Evolutionary conservation across 192 early-diverging fungal species (phyloP).

Genomic region (Linnemannia schmuckeri): DNA sequence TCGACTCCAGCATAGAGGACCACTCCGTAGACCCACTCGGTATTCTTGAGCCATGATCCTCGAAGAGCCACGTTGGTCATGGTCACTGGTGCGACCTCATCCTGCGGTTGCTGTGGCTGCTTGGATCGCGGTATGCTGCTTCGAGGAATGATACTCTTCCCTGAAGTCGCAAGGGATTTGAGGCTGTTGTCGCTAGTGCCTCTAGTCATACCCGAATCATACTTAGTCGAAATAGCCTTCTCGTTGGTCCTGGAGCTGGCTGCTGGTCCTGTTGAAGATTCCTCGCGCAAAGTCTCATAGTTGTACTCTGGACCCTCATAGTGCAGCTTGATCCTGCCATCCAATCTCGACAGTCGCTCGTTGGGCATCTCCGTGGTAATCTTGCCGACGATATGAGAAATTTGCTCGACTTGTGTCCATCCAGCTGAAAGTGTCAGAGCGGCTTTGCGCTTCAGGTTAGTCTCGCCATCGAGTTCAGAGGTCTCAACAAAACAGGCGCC

Average conservation of each 20-base stretch:
- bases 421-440: slow-evolving; percentile 83
- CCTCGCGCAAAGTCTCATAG: slow-evolving; percentile 25
- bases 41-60: slow-evolving; percentile 94
- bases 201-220: neutral
- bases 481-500: slow-evolving; percentile 97
- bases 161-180: slow-evolving; percentile 14
- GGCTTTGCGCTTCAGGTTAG: slow-evolving; percentile 96
- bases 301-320: slow-evolving; percentile 37
- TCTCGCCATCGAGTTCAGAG: slow-evolving; percentile 96
- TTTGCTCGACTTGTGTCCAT: slow-evolving; percentile 75
- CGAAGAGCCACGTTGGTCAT: slow-evolving; percentile 92
- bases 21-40: slow-evolving; percentile 92
- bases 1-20: slow-evolving; percentile 96
- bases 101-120: slow-evolving; percentile 18
- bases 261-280: neutral
- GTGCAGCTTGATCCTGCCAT: slow-evolving; percentile 69
- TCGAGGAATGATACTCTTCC: neutral
- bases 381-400: slow-evolving; percentile 71
- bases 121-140: neutral
- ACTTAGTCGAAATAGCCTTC: neutral
- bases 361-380: slow-evolving; percentile 95
- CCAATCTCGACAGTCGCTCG: slow-evolving; percentile 92
- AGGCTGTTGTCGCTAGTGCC: slow-evolving; percentile 24
- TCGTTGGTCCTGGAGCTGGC: neutral
- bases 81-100: slow-evolving; percentile 85